A percentile compares a stretch with the other conserved stretches of the same genome.
Evolutionary conservation across 2,329 filamentous ascomycete species (phyloP).

Genomic region (Botrytis pseudocinerea): DNA sequence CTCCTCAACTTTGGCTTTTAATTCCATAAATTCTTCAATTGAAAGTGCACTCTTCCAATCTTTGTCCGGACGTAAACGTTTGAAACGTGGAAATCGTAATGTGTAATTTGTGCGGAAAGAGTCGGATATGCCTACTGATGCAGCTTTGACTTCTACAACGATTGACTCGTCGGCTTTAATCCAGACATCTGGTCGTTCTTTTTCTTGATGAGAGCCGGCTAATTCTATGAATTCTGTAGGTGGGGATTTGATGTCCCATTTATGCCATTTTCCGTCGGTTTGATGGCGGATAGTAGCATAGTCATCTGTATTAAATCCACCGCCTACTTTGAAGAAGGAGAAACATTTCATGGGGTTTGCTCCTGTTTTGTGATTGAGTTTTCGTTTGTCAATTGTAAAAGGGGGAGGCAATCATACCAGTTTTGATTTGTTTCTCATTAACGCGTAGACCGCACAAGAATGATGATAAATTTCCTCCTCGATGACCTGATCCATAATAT

Average conservation of each 20-base stretch:
- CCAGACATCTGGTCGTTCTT: conserved; percentile 86
- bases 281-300: conserved; percentile 79
- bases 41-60: conserved; percentile 79
- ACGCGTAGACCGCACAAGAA: conserved; percentile 88
- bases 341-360: conserved; percentile 72
- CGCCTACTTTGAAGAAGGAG: conserved; percentile 99
- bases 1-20: conserved; percentile 69
- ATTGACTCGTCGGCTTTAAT: conserved; percentile 87
- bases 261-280: conserved; percentile 88
- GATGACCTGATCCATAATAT: conserved; percentile 84
- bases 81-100: conserved; percentile 88
- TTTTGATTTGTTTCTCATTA: conserved; percentile 45
- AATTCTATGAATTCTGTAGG: conserved; percentile 79
- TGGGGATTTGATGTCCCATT: conserved; percentile 77
- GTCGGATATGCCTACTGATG: conserved; percentile 72
- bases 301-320: conserved; percentile 81
- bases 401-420: not conserved
- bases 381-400: not conserved
- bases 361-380: conserved; percentile 26
- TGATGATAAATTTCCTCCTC: conserved; percentile 79
- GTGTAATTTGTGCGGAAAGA: conserved; percentile 77
- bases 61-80: conserved; percentile 77
- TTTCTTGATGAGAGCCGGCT: conserved; percentile 70
- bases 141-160: conserved; percentile 85
- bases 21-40: conserved; percentile 71